A percentile compares a stretch with the other conserved stretches of the same genome.
phyloP scores from a whole-genome alignment of 257 asterid species.

The Asclepias syriaca region DNA sequence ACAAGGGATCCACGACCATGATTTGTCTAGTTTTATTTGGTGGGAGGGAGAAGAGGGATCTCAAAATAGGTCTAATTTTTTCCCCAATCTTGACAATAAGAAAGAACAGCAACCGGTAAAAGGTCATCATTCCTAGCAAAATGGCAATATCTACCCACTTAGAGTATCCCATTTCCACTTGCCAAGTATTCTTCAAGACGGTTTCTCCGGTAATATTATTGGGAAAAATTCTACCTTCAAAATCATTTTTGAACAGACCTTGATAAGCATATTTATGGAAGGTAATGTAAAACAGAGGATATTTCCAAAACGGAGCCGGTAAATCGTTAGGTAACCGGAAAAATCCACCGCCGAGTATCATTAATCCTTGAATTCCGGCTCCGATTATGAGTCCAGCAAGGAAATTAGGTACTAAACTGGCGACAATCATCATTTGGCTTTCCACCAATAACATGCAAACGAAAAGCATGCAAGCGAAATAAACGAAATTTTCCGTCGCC shows the following conservation, averaged over 20 bases:
- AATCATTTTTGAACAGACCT: constrained; percentile 37
- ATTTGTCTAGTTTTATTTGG: constrained; percentile 11
- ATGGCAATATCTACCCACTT: constrained; percentile 30
- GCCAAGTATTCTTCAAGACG: constrained; percentile 18
- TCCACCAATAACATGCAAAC: constrained; percentile 28
- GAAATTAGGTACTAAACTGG: constrained; percentile 31
- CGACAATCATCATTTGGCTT: constrained; percentile 30
- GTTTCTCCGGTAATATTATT: constrained; percentile 16
- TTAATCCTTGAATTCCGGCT: constrained; percentile 31
- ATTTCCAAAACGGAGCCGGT: constrained; percentile 25
- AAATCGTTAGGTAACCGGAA: constrained; percentile 27
- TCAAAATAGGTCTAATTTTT: constrained; percentile 18
- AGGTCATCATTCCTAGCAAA: constrained; percentile 17
- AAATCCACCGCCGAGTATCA: constrained; percentile 32
- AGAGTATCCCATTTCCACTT: constrained; percentile 22
- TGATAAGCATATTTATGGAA: constrained; percentile 34
- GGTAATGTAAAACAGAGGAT: constrained; percentile 27
- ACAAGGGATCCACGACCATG: not conserved
- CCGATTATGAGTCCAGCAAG: constrained; percentile 33
- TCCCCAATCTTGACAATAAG: constrained; percentile 18
- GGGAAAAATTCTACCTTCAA: constrained; percentile 16
- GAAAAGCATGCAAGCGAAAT: constrained; percentile 15
- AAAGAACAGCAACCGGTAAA: constrained; percentile 27
- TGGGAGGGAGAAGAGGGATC: constrained; percentile 8
- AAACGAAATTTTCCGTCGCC: constrained; percentile 15